Percentiles rank a stretch among this genome's conserved stretches.
Evolutionary conservation across 2,329 filamentous ascomycete species (phyloP).

Genomic region (Pseudogymnoascus sp.): DNA sequence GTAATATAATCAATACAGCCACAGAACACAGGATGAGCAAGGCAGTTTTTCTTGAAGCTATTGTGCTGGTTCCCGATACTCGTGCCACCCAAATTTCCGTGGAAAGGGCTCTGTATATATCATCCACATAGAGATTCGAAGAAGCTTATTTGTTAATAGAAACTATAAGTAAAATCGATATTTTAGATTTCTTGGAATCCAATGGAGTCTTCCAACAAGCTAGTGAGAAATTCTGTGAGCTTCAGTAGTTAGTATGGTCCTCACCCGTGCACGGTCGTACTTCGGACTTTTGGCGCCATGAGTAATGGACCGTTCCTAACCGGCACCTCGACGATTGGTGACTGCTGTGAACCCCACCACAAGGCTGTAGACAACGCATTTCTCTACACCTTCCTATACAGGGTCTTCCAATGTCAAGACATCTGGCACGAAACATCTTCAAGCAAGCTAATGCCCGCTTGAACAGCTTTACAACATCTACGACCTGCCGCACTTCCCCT

Average conservation of each 20-base stretch:
- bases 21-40: not conserved
- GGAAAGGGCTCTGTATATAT: not conserved
- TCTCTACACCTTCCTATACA: constrained; percentile 9
- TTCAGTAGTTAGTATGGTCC: not conserved
- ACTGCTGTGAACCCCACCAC: constrained; percentile 3
- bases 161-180: not conserved
- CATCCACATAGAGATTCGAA: not conserved
- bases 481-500: not conserved
- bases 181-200: not conserved
- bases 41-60: not conserved
- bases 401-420: constrained; percentile 9
- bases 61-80: not conserved
- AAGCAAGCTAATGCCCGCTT: constrained; percentile 4
- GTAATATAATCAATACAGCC: not conserved
- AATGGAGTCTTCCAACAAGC: not conserved
- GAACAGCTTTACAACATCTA: constrained; percentile 1
- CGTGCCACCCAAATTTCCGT: not conserved
- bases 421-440: constrained; percentile 6
- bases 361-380: constrained; percentile 7
- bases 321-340: not conserved
- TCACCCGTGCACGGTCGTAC: constrained; percentile 1
- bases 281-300: not conserved
- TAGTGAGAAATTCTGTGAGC: not conserved
- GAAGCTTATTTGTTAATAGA: not conserved
- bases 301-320: constrained; percentile 5